phyloP scores from a whole-genome alignment of 2,329 filamentous ascomycete species.

The Ilyonectria sp. region DNA sequence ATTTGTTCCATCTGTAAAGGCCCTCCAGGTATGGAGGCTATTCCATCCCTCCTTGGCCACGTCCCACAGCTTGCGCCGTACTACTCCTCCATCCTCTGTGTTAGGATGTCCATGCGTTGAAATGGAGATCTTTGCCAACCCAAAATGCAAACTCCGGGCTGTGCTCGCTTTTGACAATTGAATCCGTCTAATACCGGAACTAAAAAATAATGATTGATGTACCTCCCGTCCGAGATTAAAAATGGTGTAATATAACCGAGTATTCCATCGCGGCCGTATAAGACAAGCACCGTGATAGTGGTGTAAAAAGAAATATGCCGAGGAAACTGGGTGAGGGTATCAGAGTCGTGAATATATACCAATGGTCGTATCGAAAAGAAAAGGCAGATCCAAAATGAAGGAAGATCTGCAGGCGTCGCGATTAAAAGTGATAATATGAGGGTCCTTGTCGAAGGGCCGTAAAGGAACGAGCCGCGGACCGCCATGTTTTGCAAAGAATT shows the following conservation, averaged over 20 bases:
- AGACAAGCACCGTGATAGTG: slow-evolving; percentile 1
- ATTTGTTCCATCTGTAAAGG: background rate
- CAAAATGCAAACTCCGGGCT: slow-evolving; percentile 43
- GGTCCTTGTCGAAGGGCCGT: slow-evolving; percentile 9
- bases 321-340: slow-evolving; percentile 42
- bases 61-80: slow-evolving; percentile 9
- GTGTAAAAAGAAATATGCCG: slow-evolving; percentile 10
- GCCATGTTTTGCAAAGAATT: background rate
- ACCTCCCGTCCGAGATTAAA: slow-evolving; percentile 34
- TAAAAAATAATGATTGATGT: slow-evolving; percentile 15
- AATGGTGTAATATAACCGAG: slow-evolving; percentile 22
- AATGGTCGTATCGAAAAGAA: slow-evolving; percentile 39
- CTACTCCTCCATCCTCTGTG: slow-evolving; percentile 14
- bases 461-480: background rate
- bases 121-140: slow-evolving; percentile 24
- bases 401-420: slow-evolving; percentile 32
- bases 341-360: slow-evolving; percentile 45
- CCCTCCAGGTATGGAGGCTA: background rate
- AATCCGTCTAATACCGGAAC: slow-evolving; percentile 28
- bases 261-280: slow-evolving; percentile 19
- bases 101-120: slow-evolving; percentile 1
- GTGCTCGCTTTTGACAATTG: slow-evolving; percentile 40
- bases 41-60: slow-evolving; percentile 8
- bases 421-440: slow-evolving; percentile 37
- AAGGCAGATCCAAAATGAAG: slow-evolving; percentile 24